A percentile compares a stretch with the other conserved stretches of the same genome.
phyloP scores from a whole-genome alignment of 2,329 filamentous ascomycete species.

The Byssothecium circinans region DNA sequence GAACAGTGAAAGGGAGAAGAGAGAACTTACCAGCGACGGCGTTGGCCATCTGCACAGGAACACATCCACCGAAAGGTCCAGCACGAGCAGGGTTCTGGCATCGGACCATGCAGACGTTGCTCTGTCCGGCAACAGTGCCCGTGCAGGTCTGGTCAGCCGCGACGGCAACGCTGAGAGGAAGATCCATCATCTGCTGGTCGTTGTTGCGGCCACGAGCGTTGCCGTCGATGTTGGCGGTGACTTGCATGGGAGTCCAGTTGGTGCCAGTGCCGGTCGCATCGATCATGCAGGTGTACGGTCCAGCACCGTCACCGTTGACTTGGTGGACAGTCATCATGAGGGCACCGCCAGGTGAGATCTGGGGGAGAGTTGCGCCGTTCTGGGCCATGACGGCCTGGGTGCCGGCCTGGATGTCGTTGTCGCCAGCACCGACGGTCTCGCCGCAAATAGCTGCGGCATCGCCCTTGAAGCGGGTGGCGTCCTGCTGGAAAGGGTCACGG shows the following conservation, averaged over 20 bases:
- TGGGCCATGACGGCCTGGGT: slow-evolving; percentile 61
- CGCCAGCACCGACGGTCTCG: slow-evolving; percentile 59
- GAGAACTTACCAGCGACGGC: slow-evolving; percentile 14
- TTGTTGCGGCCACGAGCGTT: slow-evolving; percentile 51
- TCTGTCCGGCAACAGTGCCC: slow-evolving; percentile 61
- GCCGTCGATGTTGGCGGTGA: slow-evolving; percentile 58
- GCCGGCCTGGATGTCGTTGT: slow-evolving; percentile 60
- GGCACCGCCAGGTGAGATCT: slow-evolving; percentile 60
- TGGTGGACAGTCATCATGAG: slow-evolving; percentile 67
- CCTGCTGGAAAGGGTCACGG: slow-evolving; percentile 65
- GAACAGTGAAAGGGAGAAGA: slow-evolving; percentile 4
- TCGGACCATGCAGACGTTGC: slow-evolving; percentile 64
- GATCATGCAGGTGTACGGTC: slow-evolving; percentile 67
- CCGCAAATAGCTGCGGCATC: slow-evolving; percentile 56
- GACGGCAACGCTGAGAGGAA: slow-evolving; percentile 61
- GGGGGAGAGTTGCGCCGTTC: slow-evolving; percentile 60
- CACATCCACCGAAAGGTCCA: slow-evolving; percentile 64
- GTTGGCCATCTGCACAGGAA: slow-evolving; percentile 56
- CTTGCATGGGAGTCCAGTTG: slow-evolving; percentile 57
- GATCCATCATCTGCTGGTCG: slow-evolving; percentile 30
- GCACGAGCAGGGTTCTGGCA: slow-evolving; percentile 63
- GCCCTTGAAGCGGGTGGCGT: slow-evolving; percentile 64
- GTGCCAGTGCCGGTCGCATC: slow-evolving; percentile 61
- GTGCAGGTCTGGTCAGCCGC: slow-evolving; percentile 60
- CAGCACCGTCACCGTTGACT: slow-evolving; percentile 68